A percentile compares a stretch with the other conserved stretches of the same genome.
phyloP scores from a whole-genome alignment of 1,284 basidiomycete species.

The Takashimella tepidaria region DNA sequence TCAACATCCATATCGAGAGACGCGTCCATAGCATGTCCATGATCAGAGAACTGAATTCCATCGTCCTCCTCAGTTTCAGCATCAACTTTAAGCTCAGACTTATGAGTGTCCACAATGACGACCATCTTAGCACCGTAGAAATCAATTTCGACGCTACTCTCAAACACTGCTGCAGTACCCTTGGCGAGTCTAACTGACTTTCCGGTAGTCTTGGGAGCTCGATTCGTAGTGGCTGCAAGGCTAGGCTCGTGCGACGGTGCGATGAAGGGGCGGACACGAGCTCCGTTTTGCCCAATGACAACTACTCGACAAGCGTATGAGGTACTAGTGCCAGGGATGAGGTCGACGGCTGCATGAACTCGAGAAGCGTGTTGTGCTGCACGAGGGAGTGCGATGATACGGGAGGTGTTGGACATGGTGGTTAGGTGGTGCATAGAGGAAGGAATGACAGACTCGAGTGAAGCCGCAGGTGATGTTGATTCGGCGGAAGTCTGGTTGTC shows the following conservation, averaged over 20 bases:
- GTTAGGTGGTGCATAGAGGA: slow-evolving; percentile 1
- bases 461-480: neutral
- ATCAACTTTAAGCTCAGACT: too few species aligned
- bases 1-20: slow-evolving; percentile 9
- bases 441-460: neutral
- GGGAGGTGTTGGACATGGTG: slow-evolving; percentile 10
- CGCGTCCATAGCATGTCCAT: neutral
- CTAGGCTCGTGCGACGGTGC: too few species aligned
- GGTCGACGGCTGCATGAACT: slow-evolving; percentile 38
- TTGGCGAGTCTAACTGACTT: slow-evolving; percentile 5
- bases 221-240: too few species aligned
- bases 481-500: too few species aligned
- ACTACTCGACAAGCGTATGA: slow-evolving; percentile 23
- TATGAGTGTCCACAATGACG: slow-evolving; percentile 10
- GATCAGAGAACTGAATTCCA: too few species aligned
- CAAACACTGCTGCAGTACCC: slow-evolving; percentile 10
- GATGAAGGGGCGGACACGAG: slow-evolving; percentile 25
- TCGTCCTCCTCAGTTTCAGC: slow-evolving; percentile 3
- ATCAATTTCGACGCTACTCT: slow-evolving; percentile 25
- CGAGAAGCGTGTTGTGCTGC: slow-evolving; percentile 40
- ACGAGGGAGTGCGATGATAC: slow-evolving; percentile 35
- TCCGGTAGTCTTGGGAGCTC: neutral
- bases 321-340: slow-evolving; percentile 6
- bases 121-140: slow-evolving; percentile 39
- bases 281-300: slow-evolving; percentile 47